Evolutionary conservation across 2,329 filamentous ascomycete genomes (phyloP).

Genomic region (Ophiostoma tasmaniense): DNA sequence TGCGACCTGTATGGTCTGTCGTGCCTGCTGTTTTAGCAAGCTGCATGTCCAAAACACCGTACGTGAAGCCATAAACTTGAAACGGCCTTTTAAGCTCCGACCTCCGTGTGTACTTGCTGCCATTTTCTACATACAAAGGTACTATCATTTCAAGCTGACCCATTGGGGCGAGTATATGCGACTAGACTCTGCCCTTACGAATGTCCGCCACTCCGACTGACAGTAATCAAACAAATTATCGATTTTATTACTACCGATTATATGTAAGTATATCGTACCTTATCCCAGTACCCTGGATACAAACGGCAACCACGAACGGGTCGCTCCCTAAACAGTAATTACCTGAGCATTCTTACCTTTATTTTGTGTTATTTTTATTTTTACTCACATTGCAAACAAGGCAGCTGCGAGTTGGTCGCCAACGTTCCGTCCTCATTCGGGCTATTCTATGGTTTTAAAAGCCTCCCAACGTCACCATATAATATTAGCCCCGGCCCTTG

Average conservation of each 20-base stretch:
- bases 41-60: neutral
- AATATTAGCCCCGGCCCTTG: neutral
- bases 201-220: neutral
- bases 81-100: neutral
- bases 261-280: neutral
- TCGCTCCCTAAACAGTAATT: neutral
- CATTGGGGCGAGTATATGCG: neutral
- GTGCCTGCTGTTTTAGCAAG: neutral
- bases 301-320: neutral
- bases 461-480: slow-evolving; percentile 1
- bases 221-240: too few species aligned
- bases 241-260: too few species aligned
- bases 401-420: neutral
- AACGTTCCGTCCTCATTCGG: neutral
- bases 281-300: neutral
- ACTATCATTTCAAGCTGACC: neutral
- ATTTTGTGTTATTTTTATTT: neutral
- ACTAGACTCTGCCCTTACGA: neutral
- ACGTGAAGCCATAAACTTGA: neutral
- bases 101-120: neutral
- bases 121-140: neutral
- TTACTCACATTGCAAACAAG: neutral
- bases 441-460: neutral
- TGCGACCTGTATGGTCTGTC: neutral
- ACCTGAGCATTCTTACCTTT: neutral